These are phyloP conservation scores for Trypanosoma vivax DNA, from an alignment of 208 protist species.

Conservation along the genomic window DNA sequence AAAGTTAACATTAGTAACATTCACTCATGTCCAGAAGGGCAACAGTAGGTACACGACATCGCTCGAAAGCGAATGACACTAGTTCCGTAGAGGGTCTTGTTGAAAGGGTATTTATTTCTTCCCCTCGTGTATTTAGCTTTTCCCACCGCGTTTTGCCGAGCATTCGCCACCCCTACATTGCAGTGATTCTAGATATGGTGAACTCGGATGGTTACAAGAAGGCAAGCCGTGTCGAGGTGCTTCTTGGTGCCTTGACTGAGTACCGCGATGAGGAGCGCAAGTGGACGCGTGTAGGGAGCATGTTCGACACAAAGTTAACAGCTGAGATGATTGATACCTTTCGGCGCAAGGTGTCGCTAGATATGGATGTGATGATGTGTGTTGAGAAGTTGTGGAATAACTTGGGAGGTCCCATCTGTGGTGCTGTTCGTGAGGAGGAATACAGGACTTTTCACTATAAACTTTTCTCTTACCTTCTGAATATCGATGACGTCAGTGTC, in stretches of 20 bases:
- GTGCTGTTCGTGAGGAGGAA: constrained; percentile 32
- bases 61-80: constrained; percentile 2
- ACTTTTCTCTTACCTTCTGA: constrained; percentile 49
- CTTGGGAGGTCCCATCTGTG: constrained; percentile 21
- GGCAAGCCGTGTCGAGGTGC: constrained; percentile 24
- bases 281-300: constrained; percentile 41
- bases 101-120: constrained; percentile 59
- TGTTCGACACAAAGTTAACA: constrained; percentile 68
- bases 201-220: constrained; percentile 10
- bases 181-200: constrained; percentile 32
- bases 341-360: constrained; percentile 34
- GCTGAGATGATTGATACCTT: constrained; percentile 45
- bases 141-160: constrained; percentile 58
- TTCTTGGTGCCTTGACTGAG: constrained; percentile 48
- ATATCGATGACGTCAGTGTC: constrained; percentile 36
- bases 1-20: not conserved
- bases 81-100: constrained; percentile 40
- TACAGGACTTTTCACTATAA: constrained; percentile 60
- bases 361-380: constrained; percentile 24
- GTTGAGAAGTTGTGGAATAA: constrained; percentile 49
- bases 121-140: constrained; percentile 52
- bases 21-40: not conserved
- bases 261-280: constrained; percentile 35
- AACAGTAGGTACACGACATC: not conserved
- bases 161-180: constrained; percentile 59